Percentiles rank a stretch among this genome's conserved stretches.
These are phyloP conservation scores for Thielaviopsis ethacetica DNA, from an alignment of 2,329 filamentous ascomycete species.

Conservation along the genomic window DNA sequence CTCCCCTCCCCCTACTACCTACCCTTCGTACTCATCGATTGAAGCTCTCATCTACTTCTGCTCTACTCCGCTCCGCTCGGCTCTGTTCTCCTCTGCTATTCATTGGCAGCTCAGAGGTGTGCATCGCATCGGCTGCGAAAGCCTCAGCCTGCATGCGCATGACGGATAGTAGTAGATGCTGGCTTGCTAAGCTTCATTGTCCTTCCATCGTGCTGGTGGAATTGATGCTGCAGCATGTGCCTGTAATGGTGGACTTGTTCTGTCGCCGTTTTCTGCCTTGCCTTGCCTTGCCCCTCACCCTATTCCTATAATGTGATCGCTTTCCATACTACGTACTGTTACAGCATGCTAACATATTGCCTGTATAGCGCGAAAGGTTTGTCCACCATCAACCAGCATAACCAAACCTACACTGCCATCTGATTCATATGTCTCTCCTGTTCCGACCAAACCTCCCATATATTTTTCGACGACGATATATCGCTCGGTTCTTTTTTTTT, in stretches of 20 bases:
- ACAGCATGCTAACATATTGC: conserved; percentile 3
- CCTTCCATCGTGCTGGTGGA: neutral
- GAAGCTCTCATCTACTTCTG: too few relatives aligned
- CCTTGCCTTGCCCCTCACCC: neutral
- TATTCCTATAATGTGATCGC: neutral
- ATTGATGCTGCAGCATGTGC: neutral
- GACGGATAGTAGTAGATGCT: neutral
- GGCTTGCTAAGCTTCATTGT: neutral
- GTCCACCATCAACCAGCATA: neutral
- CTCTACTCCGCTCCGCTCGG: neutral
- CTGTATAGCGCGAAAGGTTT: conserved; percentile 12
- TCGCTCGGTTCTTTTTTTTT: neutral
- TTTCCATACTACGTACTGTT: neutral
- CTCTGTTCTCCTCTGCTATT: neutral
- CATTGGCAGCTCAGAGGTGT: neutral
- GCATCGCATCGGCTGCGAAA: neutral
- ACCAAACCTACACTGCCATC: conserved; percentile 1
- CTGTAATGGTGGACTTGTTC: neutral
- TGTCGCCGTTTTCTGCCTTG: neutral
- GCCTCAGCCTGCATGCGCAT: neutral
- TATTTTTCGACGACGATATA: neutral
- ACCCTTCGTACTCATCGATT: neutral
- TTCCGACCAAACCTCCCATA: neutral
- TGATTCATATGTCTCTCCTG: conserved; percentile 5
- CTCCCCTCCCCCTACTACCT: neutral